Evolutionary conservation across 352 stramenopile species (phyloP).

Genomic region (Pythium inflatum): DNA sequence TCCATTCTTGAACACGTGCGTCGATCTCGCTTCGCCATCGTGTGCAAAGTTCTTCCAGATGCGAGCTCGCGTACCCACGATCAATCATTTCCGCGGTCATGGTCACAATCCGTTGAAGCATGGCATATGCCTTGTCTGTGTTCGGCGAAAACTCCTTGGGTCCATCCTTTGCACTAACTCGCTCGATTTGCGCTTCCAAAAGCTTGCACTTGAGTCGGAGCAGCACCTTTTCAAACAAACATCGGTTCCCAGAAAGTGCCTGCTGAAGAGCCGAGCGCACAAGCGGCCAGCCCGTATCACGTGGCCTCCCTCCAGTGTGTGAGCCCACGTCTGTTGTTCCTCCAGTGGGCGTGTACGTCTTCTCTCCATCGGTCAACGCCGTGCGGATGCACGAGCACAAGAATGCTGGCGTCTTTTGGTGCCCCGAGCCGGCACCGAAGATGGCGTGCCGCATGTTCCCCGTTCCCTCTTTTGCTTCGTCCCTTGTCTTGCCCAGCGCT

Average conservation of each 20-base stretch:
- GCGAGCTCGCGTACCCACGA: neutral
- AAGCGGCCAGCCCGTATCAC: constrained; percentile 64
- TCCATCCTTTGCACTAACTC: neutral
- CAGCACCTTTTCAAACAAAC: constrained; percentile 47
- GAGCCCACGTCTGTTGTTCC: constrained; percentile 55
- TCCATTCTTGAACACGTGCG: neutral
- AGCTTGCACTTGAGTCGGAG: constrained; percentile 34
- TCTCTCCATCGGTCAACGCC: constrained; percentile 1
- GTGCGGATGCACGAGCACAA: constrained; percentile 37
- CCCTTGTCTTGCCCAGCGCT: constrained; percentile 31
- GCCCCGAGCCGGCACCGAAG: constrained; percentile 17
- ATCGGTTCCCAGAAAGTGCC: constrained; percentile 36
- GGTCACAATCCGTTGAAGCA: constrained; percentile 11
- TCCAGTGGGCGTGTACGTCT: constrained; percentile 16
- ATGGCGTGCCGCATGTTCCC: constrained; percentile 6
- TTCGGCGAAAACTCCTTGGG: neutral
- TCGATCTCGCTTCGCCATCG: constrained; percentile 11
- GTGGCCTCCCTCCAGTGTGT: constrained; percentile 45
- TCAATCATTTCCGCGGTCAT: neutral
- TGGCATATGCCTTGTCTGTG: constrained; percentile 9
- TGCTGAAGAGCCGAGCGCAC: constrained; percentile 41
- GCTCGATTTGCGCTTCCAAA: neutral
- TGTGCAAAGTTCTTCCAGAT: neutral
- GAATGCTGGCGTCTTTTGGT: constrained; percentile 64
- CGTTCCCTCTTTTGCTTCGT: constrained; percentile 26